Evolutionary conservation across 148 eudicot species (phyloP).

Genomic region (Arctostaphylos glauca): DNA sequence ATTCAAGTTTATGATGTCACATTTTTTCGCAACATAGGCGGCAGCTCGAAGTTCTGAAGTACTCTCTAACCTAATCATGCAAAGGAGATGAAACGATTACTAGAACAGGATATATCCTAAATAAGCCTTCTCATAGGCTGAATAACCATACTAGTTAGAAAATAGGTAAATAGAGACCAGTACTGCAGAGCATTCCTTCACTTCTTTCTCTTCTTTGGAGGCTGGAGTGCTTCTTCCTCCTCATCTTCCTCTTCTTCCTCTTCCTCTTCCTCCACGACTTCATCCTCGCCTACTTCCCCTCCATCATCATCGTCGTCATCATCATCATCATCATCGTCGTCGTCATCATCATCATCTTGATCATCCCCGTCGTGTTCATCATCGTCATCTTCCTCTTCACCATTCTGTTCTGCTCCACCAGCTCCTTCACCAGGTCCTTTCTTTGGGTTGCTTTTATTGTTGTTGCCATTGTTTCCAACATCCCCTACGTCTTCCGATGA

Average conservation of each 20-base stretch:
- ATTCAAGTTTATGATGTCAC: neutral
- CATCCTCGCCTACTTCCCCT: constrained; percentile 9
- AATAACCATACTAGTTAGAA: neutral
- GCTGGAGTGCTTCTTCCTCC: constrained; percentile 33
- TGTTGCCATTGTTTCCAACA: constrained; percentile 15
- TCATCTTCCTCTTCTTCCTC: constrained; percentile 28
- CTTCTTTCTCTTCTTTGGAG: constrained; percentile 41
- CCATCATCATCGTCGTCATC: constrained; percentile 19
- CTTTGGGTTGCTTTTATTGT: constrained; percentile 17
- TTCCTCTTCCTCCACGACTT: constrained; percentile 19
- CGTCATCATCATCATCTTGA: constrained; percentile 19
- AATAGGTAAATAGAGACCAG: neutral
- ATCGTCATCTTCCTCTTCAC: constrained; percentile 25
- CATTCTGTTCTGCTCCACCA: constrained; percentile 22
- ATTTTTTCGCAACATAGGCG: neutral
- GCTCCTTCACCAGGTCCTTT: constrained; percentile 15
- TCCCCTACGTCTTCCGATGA: constrained; percentile 24
- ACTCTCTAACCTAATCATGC: neutral
- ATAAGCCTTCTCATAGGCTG: neutral
- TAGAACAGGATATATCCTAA: neutral
- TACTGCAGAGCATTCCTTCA: neutral
- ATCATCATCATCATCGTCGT: constrained; percentile 16
- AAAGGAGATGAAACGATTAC: neutral
- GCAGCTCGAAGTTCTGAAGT: neutral
- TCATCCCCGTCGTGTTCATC: constrained; percentile 9